These are phyloP conservation scores for Hyphopichia wangnamkhiaoensis DNA, from an alignment of 1,139 yeast genomes.

Conservation along the genomic window DNA sequence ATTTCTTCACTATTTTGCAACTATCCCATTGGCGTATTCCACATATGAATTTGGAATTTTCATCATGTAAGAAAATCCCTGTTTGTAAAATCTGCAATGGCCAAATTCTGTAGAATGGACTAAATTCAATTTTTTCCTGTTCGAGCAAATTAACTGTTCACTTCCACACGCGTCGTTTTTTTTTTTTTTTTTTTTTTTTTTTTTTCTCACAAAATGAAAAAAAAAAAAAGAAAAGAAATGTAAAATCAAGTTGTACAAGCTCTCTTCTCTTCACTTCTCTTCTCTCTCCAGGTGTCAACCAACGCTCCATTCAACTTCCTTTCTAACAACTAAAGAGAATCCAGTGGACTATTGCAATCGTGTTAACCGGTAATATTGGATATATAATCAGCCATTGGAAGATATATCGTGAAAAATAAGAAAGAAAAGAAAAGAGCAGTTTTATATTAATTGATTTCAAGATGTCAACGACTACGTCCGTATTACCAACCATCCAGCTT, in stretches of 20 bases:
- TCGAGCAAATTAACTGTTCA: background rate
- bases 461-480: slow-evolving; percentile 38
- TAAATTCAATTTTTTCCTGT: background rate
- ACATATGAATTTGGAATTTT: no score
- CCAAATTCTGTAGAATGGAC: no score
- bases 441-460: background rate
- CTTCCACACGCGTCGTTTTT: background rate
- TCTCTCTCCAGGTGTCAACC: background rate
- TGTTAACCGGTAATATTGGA: no score
- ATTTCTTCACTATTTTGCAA: no score
- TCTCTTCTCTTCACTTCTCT: background rate
- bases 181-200: slow-evolving; percentile 1
- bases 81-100: no score
- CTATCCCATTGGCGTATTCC: no score
- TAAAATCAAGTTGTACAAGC: background rate
- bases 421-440: background rate
- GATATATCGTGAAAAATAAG: no score
- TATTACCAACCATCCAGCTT: slow-evolving; percentile 57
- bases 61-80: no score
- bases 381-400: no score
- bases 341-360: background rate
- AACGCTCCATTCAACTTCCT: background rate
- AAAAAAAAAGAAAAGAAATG: background rate
- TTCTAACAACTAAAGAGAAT: background rate
- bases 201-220: background rate